Base-by-base conservation (phyloP, 2,329 filamentous ascomycete species). In the Calycina herbarum region DNA sequence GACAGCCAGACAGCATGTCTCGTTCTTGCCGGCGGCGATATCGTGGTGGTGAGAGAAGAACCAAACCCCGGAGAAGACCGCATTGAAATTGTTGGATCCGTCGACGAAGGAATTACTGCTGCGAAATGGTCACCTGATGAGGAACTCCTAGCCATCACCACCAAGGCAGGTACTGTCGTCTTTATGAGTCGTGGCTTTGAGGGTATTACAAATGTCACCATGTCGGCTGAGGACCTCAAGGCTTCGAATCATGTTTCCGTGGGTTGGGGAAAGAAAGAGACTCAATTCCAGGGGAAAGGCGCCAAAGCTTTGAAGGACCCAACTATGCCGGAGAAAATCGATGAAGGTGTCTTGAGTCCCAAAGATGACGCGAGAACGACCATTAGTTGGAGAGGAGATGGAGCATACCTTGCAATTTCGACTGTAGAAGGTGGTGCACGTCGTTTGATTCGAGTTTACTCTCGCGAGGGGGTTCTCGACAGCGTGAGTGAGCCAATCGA, bases 211-310 rank as follows among this genome's bases (percentile, higher is more conserved):
- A 91, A 94, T 77, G 84, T 91, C 62, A 81, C 83, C 40, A 87
- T 98, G 77, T 86, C 85, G 0, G 76, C 82, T 0, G 92, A 94
- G 57, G 94, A 96, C 78, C 85, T 96, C 69, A 90, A 90, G 72
- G 86, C 88, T n/a, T 98, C 91, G 31, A 95, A 90, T 77, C 94
- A 97, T 81, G 95, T 97, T 65, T 96, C 93, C 24, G 94, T 99
- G 27, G 95, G 95, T 60, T 99, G 95, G 95, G 95, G 95, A 66
- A 98, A 98, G 81, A 93, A 91, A 76, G 95, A 99, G 79, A 99
- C 95, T 0, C 95, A 99, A 77, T 99, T 99, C 77, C 92, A 97
- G 75, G 95, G 95, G 61, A 93, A 92, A 73, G 88, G 94, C 68
- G 94, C 94, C 65, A 88, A 87, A 79, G 93, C 93, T 24, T 82